Base-by-base conservation (phyloP, 2,329 filamentous ascomycete species). In the Harringtonia aguacate region DNA sequence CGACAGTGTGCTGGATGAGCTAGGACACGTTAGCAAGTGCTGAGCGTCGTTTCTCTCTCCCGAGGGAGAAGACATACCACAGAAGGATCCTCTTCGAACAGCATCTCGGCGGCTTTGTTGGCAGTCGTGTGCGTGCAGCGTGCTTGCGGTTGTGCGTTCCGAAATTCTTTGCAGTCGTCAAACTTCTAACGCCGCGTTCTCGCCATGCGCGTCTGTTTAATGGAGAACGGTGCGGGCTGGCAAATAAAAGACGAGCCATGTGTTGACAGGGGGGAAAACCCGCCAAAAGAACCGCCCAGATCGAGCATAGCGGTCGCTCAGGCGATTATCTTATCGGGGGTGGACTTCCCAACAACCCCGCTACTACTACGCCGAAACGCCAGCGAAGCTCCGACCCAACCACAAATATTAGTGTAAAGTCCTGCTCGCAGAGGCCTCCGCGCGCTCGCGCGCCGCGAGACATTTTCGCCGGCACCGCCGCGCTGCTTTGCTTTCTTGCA, bases 1-100 rank as follows among this genome's bases (percentile, higher is more conserved):
- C 75, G 57, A 94, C 84, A 35, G 89, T 95, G 67, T 94, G 84
- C 59, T 82, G 76, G 67, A 98, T 94, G 58, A 95, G 83, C 85
- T 92, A 63, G 3, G 29, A 18, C 14, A 35, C 13, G 45, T 45
- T 41, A 45, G 48, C 14, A 18, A 10, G 24, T 10, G 6, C 24
- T 14, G 10, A 24, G 13, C 13, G 22, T 35, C 17, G 39, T 4
- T 4, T 5, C 2, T 3, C 14, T n/a, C n/a, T n/a, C n/a, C n/a
- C n/a, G n/a, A n/a, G n/a, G n/a, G n/a, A n/a, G n/a, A n/a, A 29
- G 6, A 59, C 77, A 48, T 77, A 94, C 87, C 36, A 81, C 83
- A 36, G 85, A 85, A 52, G 89, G 90, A 62, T 92, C 86, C 68
- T 95, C 89, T 66, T 94, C 86, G 66, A 97, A 86, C 61, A 95